A percentile compares a stretch with the other conserved stretches of the same genome.
These are phyloP conservation scores for Starmerella riodocensis DNA, from an alignment of 805 yeast genomes.

Conservation along the genomic window DNA sequence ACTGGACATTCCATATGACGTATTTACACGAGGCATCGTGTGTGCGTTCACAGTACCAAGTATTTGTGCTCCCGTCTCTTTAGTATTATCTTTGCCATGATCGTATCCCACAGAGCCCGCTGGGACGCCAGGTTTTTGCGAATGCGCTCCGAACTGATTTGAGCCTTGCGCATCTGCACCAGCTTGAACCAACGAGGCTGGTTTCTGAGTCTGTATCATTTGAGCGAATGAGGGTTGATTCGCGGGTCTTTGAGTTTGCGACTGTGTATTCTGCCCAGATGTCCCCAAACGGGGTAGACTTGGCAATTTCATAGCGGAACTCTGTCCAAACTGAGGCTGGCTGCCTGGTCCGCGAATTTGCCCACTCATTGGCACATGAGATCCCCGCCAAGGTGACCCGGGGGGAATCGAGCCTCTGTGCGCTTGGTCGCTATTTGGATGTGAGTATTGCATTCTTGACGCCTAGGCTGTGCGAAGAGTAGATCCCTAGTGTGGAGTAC, in stretches of 20 bases:
- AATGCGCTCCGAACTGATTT: too few relatives aligned
- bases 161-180: too few relatives aligned
- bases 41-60: conserved; percentile 19
- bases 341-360: neutral
- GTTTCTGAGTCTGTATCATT: conserved; percentile 17
- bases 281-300: conserved; percentile 16
- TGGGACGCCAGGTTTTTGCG: neutral
- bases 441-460: conserved; percentile 2
- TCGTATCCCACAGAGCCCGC: neutral
- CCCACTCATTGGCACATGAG: conserved; percentile 4
- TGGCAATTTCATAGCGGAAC: conserved; percentile 14
- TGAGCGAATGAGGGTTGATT: conserved; percentile 15
- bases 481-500: too few relatives aligned
- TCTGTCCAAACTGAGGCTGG: neutral
- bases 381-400: conserved; percentile 18
- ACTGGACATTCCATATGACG: conserved; percentile 18
- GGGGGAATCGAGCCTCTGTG: conserved; percentile 6
- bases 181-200: too few relatives aligned
- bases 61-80: conserved; percentile 12
- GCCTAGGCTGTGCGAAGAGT: too few relatives aligned
- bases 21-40: conserved; percentile 18
- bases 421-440: conserved; percentile 1
- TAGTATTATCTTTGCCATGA: neutral
- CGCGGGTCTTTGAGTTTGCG: neutral
- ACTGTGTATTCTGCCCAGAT: neutral